Conservation (phyloP, 2,329 filamentous ascomycete species). For the Hypoxylon sp. region DNA sequence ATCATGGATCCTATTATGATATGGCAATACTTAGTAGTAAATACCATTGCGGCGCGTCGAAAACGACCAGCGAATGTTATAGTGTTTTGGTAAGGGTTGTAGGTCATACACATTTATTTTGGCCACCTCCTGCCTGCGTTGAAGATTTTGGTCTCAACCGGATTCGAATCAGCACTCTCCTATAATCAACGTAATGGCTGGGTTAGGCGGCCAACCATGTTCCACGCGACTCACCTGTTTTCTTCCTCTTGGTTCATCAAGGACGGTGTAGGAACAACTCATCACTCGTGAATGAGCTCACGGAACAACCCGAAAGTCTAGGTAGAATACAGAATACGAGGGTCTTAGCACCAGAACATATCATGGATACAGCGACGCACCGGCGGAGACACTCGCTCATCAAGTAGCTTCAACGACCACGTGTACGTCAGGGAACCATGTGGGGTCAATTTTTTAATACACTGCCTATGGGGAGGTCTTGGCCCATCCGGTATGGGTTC, state of each 20-base stretch:
- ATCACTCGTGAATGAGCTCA: background rate
- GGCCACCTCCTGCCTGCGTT: no score
- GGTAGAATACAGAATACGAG: background rate
- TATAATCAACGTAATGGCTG: background rate
- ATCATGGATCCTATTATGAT: no score
- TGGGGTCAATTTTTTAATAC: constrained; percentile 11
- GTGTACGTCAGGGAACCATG: background rate
- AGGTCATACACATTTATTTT: no score
- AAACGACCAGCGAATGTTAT: no score
- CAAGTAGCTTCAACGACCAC: background rate
- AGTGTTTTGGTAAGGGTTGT: no score
- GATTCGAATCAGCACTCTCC: background rate
- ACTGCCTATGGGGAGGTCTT: background rate
- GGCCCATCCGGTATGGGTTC: background rate
- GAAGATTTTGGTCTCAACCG: background rate
- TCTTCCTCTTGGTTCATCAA: background rate
- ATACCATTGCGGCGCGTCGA: no score
- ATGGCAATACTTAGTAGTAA: no score
- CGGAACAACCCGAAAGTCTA: background rate
- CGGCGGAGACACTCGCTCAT: background rate
- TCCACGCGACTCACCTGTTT: background rate
- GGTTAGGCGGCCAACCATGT: background rate
- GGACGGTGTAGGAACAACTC: background rate
- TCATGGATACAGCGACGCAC: background rate
- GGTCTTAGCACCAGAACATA: background rate